These are phyloP conservation scores for Fusarium chuoi DNA, from an alignment of 2,329 filamentous ascomycete genomes.

Conservation along the genomic window DNA sequence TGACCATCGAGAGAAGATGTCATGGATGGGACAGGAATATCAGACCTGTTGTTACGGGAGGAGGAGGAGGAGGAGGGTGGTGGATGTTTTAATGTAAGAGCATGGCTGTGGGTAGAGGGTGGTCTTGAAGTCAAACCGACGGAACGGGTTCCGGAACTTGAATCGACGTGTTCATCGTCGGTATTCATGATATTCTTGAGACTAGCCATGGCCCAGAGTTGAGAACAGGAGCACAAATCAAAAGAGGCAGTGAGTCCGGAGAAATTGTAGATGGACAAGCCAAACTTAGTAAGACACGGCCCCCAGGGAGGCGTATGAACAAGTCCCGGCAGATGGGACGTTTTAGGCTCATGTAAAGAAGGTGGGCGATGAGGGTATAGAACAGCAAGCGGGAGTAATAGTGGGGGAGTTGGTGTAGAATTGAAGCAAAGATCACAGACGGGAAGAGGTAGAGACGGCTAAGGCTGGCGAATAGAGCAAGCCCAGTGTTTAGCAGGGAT, in stretches of 20 bases:
- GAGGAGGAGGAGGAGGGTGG: constrained; percentile 37
- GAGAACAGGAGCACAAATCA: constrained; percentile 52
- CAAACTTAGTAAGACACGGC: constrained; percentile 62
- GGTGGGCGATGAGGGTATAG: constrained; percentile 46
- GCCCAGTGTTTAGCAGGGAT: constrained; percentile 31
- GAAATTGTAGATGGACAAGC: constrained; percentile 42
- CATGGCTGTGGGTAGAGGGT: constrained; percentile 52
- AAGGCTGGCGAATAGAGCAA: constrained; percentile 33
- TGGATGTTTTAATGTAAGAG: constrained; percentile 49
- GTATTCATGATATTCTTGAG: constrained; percentile 68
- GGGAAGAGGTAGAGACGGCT: constrained; percentile 40
- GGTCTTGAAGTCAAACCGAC: constrained; percentile 52
- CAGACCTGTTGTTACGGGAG: constrained; percentile 50
- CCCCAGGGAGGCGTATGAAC: constrained; percentile 52
- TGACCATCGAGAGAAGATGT: constrained; percentile 40
- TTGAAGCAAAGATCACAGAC: constrained; percentile 36
- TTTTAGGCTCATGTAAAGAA: constrained; percentile 48
- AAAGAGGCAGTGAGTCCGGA: constrained; percentile 49
- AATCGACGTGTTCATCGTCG: constrained; percentile 59
- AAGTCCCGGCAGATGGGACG: constrained; percentile 40
- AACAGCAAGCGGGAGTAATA: constrained; percentile 37
- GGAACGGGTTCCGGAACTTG: constrained; percentile 59
- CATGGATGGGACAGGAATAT: constrained; percentile 46
- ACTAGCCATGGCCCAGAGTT: constrained; percentile 61
- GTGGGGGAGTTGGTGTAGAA: constrained; percentile 43